Evolutionary conservation across 1,284 basidiomycete species (phyloP), one percentile per base, ranked within the genome.

Genomic region (Caloboletus firmus): DNA sequence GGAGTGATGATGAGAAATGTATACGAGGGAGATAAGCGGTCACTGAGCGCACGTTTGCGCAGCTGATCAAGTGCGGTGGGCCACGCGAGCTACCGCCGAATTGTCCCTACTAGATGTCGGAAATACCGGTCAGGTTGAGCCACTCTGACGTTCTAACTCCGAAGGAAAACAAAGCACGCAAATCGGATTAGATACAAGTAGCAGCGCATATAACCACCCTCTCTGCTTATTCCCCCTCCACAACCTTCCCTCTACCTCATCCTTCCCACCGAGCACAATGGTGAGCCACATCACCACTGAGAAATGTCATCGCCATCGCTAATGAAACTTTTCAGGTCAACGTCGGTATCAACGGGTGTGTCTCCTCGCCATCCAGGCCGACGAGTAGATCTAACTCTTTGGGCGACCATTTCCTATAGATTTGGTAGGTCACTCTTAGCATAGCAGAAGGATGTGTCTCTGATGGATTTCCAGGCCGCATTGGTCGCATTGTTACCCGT

Each of bases 401-500:
- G 24, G n/a, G 24, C 5, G 18, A 46, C 20, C 20, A 30, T 47
- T 43, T 48, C 18, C 11, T 63, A 32, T 64, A 91, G 89, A 81
- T 95, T 95, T 79, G 93, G 93, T 94, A 70, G 73, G 89, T 71
- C 31, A 26, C 18, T 12, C 24, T 32, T 46, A 40, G 28, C 30
- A 36, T 44, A 26, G 1, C 32, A 5, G 18, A 15, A 42, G 15
- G 4, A 17, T 2, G 10, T 30, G 37, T 48, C n/a, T 57, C 49
- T 57, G 39, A 49, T 46, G n/a, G 41, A 44, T 4, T 26, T 51
- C 8, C 52, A 94, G 94, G 95, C 81, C 94, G 95, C 82, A 97
- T 97, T 70, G 95, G 95, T 74, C 94, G 95, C 77, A 97, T 99
- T 73, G 97, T 99, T 64, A 82, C 93, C 77, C 91, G 96, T 70